Conservation (phyloP, 139 green algal genomes). For the Chlamydomonas schloesseri region DNA sequence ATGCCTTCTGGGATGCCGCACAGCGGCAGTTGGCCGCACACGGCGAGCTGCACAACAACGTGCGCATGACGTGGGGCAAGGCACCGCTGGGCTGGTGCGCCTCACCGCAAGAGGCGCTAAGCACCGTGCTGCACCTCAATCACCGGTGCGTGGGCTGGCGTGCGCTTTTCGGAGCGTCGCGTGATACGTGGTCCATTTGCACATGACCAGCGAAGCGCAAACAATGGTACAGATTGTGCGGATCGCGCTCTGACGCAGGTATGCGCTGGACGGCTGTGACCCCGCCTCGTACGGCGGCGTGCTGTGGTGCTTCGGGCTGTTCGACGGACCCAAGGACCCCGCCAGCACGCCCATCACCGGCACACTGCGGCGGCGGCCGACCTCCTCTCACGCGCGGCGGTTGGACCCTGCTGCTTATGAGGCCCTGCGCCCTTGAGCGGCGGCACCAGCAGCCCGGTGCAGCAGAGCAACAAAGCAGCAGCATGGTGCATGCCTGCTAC, state of each 20-base stretch:
- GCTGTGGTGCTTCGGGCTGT: slow-evolving; percentile 42
- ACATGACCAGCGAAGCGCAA: too few species aligned
- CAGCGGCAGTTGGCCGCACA: slow-evolving; percentile 11
- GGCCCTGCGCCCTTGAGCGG: background rate
- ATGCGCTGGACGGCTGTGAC: slow-evolving; percentile 40
- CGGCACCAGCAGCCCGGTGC: background rate
- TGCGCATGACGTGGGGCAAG: slow-evolving; percentile 47
- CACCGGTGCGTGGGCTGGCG: background rate
- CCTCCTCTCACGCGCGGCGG: slow-evolving; percentile 3
- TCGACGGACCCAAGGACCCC: slow-evolving; percentile 21
- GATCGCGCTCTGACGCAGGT: too few species aligned
- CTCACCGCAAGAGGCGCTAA: background rate
- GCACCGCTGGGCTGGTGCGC: slow-evolving; percentile 8
- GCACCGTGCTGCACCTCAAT: slow-evolving; percentile 12
- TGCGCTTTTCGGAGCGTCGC: too few species aligned
- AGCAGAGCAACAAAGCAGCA: too few species aligned
- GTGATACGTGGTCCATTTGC: too few species aligned
- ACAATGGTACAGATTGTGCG: too few species aligned
- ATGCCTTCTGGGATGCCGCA: slow-evolving; percentile 23
- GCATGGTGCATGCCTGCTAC: too few species aligned
- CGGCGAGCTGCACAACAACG: slow-evolving; percentile 46
- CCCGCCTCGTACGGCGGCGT: slow-evolving; percentile 23
- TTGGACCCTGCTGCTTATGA: slow-evolving; percentile 1
- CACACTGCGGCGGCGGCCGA: slow-evolving; percentile 10
- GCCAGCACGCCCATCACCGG: background rate